Base-by-base conservation (phyloP, 208 protist genomes). In the Herpetomonas muscarum region DNA sequence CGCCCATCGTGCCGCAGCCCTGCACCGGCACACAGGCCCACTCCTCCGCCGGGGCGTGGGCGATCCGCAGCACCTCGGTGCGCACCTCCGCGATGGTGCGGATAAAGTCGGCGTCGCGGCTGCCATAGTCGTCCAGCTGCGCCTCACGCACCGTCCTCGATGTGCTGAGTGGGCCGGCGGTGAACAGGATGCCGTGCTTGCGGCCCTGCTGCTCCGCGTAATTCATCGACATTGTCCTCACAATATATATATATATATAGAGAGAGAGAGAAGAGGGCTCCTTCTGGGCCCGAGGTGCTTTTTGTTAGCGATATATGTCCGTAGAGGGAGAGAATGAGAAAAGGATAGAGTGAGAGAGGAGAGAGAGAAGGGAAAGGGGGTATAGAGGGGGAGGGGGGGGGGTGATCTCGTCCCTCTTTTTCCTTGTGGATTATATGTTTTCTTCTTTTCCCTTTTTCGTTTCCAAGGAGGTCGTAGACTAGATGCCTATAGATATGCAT, bases 71-170 rank as follows among this genome's bases (percentile, higher is more conserved):
- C 15, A 89, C 52, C 22, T 49, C 59, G 1, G 44, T 44, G 6
- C 81, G 57, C 7, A 89, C 55, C 22, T 73, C 61, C 37, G 64
- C 64, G 22, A 89, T 73, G 13, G 59, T 29, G 3, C 29, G 28
- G 13, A 85, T 52, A 48, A 89, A 89, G 26, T 66, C 50, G 5
- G 19, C 26, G 47, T 89, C 81, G 37, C 81, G 76, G 39, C 73
- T 83, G 34, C 81, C 81, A 37, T 70, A 81, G 59, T 89, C 81
- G 1, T 70, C 64, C 24, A 78, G 22, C 72, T 85, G 83, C 10
- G 77, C 70, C 25, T 55, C 55, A 26, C 79, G 79, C n/a, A 80
- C 74, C 1, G 68, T 73, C 10, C 29, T 37, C 5, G 71, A 76
- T 15, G 70, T 79, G 46, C 29, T 56, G 1, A 89, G 36, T 1